Conservation (phyloP, 2,329 filamentous ascomycete genomes). For the Aspergillus floridensis region DNA sequence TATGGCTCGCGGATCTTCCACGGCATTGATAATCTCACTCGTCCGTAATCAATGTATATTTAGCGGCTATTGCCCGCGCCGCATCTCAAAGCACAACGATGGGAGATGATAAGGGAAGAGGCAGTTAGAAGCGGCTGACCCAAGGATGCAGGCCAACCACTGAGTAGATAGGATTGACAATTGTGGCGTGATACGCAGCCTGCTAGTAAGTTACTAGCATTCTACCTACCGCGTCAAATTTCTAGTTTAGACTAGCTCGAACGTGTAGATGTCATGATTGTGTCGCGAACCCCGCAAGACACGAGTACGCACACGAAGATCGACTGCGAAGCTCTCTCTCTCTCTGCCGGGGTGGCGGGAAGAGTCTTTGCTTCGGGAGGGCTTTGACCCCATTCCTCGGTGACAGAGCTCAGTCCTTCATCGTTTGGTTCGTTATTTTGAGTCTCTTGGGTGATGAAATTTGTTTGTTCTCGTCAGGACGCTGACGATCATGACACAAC, state of each 20-base stretch:
- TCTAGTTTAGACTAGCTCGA: conserved; percentile 1
- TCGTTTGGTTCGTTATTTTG: not conserved
- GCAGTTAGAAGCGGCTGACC: too few relatives aligned
- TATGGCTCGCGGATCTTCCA: not conserved
- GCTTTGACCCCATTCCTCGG: not conserved
- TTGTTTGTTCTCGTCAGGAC: not conserved
- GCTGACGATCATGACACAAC: not conserved
- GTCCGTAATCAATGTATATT: not conserved
- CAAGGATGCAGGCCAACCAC: not conserved
- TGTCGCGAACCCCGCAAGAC: conserved; percentile 2
- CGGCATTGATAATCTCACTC: not conserved
- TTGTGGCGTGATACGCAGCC: not conserved
- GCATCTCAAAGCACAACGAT: not conserved
- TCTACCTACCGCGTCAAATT: not conserved
- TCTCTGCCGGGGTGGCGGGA: not conserved
- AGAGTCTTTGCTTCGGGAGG: not conserved
- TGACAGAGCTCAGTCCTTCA: too few relatives aligned
- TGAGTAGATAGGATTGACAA: not conserved
- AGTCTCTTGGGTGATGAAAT: not conserved
- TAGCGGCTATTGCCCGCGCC: not conserved
- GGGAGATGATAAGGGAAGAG: not conserved
- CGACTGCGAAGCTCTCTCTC: not conserved
- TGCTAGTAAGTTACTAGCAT: not conserved
- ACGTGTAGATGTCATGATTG: conserved; percentile 4
- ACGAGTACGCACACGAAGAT: conserved; percentile 1